Conservation (phyloP, 179 eudicot genomes). For the Gypsophila paniculata region DNA sequence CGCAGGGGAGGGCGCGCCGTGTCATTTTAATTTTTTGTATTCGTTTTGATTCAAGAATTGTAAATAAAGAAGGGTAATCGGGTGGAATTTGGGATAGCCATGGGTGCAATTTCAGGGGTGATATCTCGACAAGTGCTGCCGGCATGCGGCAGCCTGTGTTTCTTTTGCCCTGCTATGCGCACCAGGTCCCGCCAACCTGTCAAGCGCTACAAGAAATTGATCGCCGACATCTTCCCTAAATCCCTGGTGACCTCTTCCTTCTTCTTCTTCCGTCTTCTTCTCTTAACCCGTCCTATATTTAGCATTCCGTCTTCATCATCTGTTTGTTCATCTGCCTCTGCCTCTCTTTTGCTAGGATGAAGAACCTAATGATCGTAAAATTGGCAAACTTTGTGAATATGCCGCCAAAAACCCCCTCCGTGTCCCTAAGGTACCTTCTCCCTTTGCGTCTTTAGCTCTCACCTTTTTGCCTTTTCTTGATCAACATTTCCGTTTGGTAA, state of each 20-base stretch:
- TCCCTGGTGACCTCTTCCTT: constrained; percentile 44
- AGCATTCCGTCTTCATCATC: constrained; percentile 19
- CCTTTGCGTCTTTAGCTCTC: too few relatives aligned
- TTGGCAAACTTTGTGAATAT: constrained; percentile 93
- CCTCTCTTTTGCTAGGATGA: constrained; percentile 52
- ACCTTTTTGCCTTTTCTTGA: too few relatives aligned
- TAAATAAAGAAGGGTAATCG: constrained; percentile 22
- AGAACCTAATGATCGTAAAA: constrained; percentile 82
- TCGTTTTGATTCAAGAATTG: neutral
- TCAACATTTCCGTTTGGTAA: too few relatives aligned
- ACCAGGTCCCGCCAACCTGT: constrained; percentile 96
- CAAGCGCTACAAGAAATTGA: constrained; percentile 90
- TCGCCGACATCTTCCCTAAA: constrained; percentile 73
- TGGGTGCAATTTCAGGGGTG: constrained; percentile 78
- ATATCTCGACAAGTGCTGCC: constrained; percentile 91
- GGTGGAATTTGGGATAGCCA: constrained; percentile 19
- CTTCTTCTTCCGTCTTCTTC: too few relatives aligned
- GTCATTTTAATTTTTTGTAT: too few relatives aligned
- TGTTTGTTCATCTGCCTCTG: constrained; percentile 1
- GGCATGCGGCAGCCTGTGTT: constrained; percentile 77
- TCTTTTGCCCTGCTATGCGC: constrained; percentile 78
- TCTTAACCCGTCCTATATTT: too few relatives aligned
- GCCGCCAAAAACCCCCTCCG: constrained; percentile 90
- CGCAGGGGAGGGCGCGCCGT: constrained; percentile 9
- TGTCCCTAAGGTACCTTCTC: constrained; percentile 68